Conservation (phyloP, 2,329 filamentous ascomycete genomes). For the Botryotinia globosa region DNA sequence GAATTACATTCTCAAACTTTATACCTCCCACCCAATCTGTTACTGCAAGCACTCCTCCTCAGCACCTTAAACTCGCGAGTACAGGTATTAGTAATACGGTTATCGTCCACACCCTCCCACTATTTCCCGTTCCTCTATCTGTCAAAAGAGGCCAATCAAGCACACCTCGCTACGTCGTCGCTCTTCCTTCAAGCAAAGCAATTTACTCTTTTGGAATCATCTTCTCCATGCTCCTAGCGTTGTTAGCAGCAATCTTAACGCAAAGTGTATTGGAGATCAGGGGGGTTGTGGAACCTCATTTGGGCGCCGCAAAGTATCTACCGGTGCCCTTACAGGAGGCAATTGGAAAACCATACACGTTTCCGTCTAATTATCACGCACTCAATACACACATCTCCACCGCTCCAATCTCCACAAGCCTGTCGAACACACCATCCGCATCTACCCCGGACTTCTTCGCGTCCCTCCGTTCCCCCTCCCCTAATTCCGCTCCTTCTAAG, state of each 20-base stretch:
- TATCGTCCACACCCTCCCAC: constrained; percentile 39
- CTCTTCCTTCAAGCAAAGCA: constrained; percentile 32
- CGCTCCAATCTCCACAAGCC: neutral
- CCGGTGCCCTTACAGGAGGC: constrained; percentile 32
- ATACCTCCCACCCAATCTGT: constrained; percentile 32
- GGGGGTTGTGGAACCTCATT: constrained; percentile 28
- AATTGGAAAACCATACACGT: constrained; percentile 32
- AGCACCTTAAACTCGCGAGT: constrained; percentile 38
- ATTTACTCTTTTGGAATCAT: constrained; percentile 29
- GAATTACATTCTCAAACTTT: constrained; percentile 53
- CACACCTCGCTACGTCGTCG: constrained; percentile 37
- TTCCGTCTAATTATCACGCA: constrained; percentile 19
- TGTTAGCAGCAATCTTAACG: constrained; percentile 31
- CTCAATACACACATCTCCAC: neutral
- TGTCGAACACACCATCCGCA: neutral
- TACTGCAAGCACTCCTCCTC: constrained; percentile 34
- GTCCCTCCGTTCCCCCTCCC: neutral
- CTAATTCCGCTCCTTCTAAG: neutral
- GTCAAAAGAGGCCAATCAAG: constrained; percentile 34
- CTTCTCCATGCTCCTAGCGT: constrained; percentile 29
- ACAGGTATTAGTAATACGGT: constrained; percentile 39
- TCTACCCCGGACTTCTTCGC: constrained; percentile 12
- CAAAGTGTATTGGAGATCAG: constrained; percentile 37
- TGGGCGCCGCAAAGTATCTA: constrained; percentile 32
- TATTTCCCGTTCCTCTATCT: constrained; percentile 37